These are phyloP conservation scores for Mayamaea pseudoterrestris DNA, from an alignment of 108 stramenopile genomes.

Conservation along the genomic window DNA sequence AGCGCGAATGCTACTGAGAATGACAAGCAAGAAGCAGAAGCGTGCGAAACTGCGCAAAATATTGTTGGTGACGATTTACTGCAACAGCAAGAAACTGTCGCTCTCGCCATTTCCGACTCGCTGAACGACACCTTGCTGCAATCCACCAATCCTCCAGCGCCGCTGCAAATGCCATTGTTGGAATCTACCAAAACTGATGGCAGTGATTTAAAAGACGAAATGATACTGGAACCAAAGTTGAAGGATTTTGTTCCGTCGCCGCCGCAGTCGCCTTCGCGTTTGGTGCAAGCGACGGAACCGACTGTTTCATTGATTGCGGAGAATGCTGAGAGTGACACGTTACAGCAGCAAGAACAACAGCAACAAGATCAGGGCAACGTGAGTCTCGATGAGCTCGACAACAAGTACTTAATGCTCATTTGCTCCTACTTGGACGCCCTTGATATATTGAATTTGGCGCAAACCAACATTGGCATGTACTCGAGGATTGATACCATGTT, in stretches of 20 bases:
- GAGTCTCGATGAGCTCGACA: constrained; percentile 27
- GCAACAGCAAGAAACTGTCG: not conserved
- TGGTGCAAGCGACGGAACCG: constrained; percentile 1
- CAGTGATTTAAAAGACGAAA: constrained; percentile 4
- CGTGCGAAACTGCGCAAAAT: not conserved
- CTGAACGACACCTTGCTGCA: no score
- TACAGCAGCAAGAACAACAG: constrained; percentile 15
- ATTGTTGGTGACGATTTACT: not conserved
- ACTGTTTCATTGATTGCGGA: constrained; percentile 10
- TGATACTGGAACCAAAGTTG: not conserved
- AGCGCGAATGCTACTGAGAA: not conserved
- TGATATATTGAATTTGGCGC: constrained; percentile 68
- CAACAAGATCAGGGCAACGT: constrained; percentile 19
- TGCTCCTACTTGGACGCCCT: constrained; percentile 60
- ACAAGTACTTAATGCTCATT: constrained; percentile 43
- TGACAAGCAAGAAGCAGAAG: not conserved
- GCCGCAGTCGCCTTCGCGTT: constrained; percentile 1
- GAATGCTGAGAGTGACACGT: not conserved
- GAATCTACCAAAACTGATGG: no score
- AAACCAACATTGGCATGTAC: constrained; percentile 59
- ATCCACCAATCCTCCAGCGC: no score
- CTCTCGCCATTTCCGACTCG: not conserved
- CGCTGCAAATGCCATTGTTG: no score
- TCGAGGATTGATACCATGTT: constrained; percentile 59
- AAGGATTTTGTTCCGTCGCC: not conserved